Evolutionary conservation across 2,329 filamentous ascomycete genomes (phyloP).

Genomic region (Juglanconis juglandina): DNA sequence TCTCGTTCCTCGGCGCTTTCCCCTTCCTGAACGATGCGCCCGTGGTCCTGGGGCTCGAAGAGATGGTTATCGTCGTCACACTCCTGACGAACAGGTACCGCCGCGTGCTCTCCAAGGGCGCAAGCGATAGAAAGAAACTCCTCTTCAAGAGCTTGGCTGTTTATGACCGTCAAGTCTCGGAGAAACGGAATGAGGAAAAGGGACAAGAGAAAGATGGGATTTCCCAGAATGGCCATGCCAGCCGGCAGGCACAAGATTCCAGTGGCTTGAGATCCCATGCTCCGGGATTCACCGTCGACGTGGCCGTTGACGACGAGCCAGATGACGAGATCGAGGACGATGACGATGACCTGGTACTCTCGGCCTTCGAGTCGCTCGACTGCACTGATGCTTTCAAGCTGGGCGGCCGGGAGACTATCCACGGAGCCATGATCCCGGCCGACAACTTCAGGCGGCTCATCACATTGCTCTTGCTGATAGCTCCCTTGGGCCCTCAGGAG

Average conservation of each 20-base stretch:
- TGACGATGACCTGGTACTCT: conserved; percentile 63
- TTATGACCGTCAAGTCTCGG: conserved; percentile 57
- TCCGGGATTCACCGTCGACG: conserved; percentile 45
- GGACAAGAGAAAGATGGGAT: conserved; percentile 18
- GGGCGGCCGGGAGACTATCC: conserved; percentile 46
- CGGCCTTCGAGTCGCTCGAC: conserved; percentile 66
- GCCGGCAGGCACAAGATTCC: conserved; percentile 2
- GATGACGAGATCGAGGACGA: conserved; percentile 40
- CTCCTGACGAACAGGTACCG: conserved; percentile 69
- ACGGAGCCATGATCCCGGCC: conserved; percentile 67
- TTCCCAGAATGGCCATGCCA: conserved; percentile 9
- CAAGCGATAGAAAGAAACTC: conserved; percentile 58
- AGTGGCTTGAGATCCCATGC: conserved; percentile 20
- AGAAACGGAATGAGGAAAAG: conserved; percentile 24
- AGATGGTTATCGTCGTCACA: conserved; percentile 68
- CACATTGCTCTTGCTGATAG: conserved; percentile 65
- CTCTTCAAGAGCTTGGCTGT: conserved; percentile 71
- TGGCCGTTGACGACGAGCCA: conserved; percentile 35
- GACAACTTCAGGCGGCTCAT: conserved; percentile 70
- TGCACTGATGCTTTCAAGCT: conserved; percentile 59
- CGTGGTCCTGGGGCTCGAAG: conserved; percentile 65
- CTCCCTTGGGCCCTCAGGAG: conserved; percentile 64
- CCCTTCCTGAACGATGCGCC: conserved; percentile 70
- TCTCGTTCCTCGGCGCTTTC: conserved; percentile 69
- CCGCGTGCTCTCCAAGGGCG: conserved; percentile 57